Base-by-base conservation (phyloP, 1,284 basidiomycete species). In the Lignosus rhinocerotis region DNA sequence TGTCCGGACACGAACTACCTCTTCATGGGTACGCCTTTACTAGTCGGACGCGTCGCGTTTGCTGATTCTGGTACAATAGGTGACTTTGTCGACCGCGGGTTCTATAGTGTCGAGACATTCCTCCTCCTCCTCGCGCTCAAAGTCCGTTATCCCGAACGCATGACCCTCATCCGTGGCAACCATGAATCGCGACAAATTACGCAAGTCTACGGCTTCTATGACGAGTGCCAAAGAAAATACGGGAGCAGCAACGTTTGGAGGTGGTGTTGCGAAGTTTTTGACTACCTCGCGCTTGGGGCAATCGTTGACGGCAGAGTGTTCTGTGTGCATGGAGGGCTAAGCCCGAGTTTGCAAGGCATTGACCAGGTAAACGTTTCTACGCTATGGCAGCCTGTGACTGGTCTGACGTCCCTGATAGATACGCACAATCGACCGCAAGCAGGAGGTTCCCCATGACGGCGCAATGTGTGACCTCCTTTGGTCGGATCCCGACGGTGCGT, bases 161-260 rank as follows among this genome's bases (percentile, higher is more conserved):
- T 99, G 72, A 98, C 95, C 0, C 86, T 99, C 65, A 97, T 99
- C 66, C 85, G 96, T 36, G 96, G 96, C 12, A 99, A 99, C 80
- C 96, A 99, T 80, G 96, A 99, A 76, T 96, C 93, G n/a, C 82
- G 96, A 3, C 96, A 99, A 73, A 99, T 99, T 69, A 98, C 95
- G 0, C 96, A 99, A 71, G 96, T 99, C 0, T 99, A 99, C 74
- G 97, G 96, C 12, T 99, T 99, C 74, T 99, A 98, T 78, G 97
- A 99, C 76, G 96, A 99, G 71, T 99, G 96, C 74, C 90, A 94
- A 73, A 80, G 96, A 38, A 99, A 99, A 75, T 99, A 98, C 70
- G 96, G 96, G 6, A 91, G 85, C 68, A 90, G 87, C 58, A 96
- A 96, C 71, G 96, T 99, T 42, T 99, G 96, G 96, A 77, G 95